Evolutionary conservation across 2,329 filamentous ascomycete genomes (phyloP).

Genomic region (Fusarium foetens): DNA sequence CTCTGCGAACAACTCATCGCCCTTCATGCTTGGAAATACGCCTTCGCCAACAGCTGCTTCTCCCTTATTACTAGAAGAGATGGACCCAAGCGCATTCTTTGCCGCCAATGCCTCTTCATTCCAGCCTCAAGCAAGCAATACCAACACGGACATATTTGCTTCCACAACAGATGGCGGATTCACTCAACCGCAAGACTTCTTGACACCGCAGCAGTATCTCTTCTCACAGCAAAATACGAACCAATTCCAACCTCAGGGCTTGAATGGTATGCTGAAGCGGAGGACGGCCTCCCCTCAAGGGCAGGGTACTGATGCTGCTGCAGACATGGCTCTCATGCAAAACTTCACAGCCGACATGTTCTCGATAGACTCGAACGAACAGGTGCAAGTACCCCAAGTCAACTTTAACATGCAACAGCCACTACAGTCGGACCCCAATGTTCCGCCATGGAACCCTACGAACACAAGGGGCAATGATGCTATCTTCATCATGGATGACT

Average conservation of each 20-base stretch:
- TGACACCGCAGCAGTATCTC: slow-evolving; percentile 54
- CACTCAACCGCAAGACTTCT: slow-evolving; percentile 46
- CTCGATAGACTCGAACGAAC: slow-evolving; percentile 30
- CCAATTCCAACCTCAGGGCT: slow-evolving; percentile 38
- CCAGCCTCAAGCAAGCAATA: slow-evolving; percentile 32
- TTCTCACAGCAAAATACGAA: slow-evolving; percentile 48
- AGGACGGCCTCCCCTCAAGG: slow-evolving; percentile 8
- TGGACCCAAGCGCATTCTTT: slow-evolving; percentile 51
- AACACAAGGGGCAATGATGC: slow-evolving; percentile 46
- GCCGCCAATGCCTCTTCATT: slow-evolving; percentile 50
- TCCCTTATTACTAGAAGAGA: slow-evolving; percentile 54
- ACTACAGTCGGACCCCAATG: slow-evolving; percentile 50
- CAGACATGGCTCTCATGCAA: slow-evolving; percentile 48
- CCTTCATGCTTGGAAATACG: slow-evolving; percentile 36
- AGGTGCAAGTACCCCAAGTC: slow-evolving; percentile 44
- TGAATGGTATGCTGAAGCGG: slow-evolving; percentile 41
- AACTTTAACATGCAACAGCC: slow-evolving; percentile 53
- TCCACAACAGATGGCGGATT: slow-evolving; percentile 48
- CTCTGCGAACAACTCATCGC: slow-evolving; percentile 22
- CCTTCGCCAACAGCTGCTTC: slow-evolving; percentile 51
- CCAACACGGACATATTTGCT: slow-evolving; percentile 45
- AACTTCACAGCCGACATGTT: slow-evolving; percentile 49
- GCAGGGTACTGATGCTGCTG: slow-evolving; percentile 35
- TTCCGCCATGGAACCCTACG: slow-evolving; percentile 56
- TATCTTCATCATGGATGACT: slow-evolving; percentile 53